Conservation (phyloP, 768 basidiomycete species). For the Serendipita sp. region DNA sequence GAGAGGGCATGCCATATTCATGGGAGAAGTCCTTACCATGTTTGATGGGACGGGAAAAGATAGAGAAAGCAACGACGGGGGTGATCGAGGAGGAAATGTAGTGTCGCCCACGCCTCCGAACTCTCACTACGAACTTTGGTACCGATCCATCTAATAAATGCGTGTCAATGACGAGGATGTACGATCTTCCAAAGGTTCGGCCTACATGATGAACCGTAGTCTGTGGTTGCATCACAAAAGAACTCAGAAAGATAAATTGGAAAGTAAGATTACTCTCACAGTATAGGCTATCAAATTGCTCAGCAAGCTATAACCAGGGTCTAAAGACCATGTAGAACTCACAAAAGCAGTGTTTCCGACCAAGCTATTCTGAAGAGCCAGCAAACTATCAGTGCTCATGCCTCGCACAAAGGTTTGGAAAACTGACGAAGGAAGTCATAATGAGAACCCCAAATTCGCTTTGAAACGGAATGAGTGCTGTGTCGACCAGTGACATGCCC, state of each 20-base stretch:
- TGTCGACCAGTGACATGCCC: slow-evolving; percentile 74
- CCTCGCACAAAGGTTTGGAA: neutral
- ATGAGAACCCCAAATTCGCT: slow-evolving; percentile 28
- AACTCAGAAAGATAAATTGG: too few species aligned
- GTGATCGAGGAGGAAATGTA: slow-evolving; percentile 25
- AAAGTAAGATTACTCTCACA: too few species aligned
- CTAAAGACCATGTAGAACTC: slow-evolving; percentile 25
- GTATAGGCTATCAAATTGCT: slow-evolving; percentile 43
- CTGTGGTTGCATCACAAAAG: neutral
- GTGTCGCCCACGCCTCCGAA: slow-evolving; percentile 21
- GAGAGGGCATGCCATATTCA: slow-evolving; percentile 19
- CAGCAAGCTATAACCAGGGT: neutral
- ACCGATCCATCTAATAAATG: slow-evolving; percentile 16
- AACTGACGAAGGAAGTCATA: neutral
- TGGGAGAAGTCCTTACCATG: slow-evolving; percentile 16
- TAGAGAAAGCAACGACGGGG: slow-evolving; percentile 24
- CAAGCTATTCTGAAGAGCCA: slow-evolving; percentile 30
- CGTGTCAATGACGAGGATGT: neutral
- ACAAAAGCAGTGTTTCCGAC: slow-evolving; percentile 93
- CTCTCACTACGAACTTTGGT: slow-evolving; percentile 16
- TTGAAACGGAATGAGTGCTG: slow-evolving; percentile 86
- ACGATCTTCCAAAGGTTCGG: neutral
- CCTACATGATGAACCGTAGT: neutral
- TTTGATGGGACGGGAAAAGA: slow-evolving; percentile 24
- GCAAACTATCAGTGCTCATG: slow-evolving; percentile 46